A percentile compares a stretch with the other conserved stretches of the same genome.
phyloP scores from a whole-genome alignment of 75 land plant species.

The Pinus albicaulis region DNA sequence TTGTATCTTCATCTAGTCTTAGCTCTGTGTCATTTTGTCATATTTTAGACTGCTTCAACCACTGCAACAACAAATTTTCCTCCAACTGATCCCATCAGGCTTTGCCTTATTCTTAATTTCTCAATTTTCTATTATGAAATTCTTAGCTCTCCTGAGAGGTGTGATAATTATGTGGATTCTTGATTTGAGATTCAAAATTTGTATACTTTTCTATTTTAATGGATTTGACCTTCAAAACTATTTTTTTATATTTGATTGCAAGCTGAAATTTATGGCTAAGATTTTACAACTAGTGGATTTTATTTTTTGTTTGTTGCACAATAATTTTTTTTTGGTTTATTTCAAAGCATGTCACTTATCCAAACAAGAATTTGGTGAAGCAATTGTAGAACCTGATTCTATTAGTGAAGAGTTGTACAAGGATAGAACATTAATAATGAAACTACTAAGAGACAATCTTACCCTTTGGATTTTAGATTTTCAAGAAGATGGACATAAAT shows the following conservation, averaged over 20 bases:
- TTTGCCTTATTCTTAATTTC: conserved; percentile 66
- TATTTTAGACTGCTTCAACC: conserved; percentile 48
- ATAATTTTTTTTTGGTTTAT: not conserved
- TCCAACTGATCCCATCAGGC: conserved; percentile 69
- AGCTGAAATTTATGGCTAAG: too few relatives aligned
- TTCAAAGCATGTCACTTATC: conserved; percentile 95
- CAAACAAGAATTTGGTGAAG: conserved; percentile 97
- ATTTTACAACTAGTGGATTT: not conserved
- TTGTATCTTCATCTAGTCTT: not conserved
- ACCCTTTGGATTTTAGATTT: conserved; percentile 98
- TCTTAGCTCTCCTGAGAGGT: conserved; percentile 65
- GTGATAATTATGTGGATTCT: not conserved
- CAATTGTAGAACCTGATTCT: conserved; percentile 92
- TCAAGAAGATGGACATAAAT: conserved; percentile 87
- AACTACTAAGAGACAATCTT: conserved; percentile 90
- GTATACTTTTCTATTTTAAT: too few relatives aligned
- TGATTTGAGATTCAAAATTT: too few relatives aligned
- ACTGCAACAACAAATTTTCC: conserved; percentile 58
- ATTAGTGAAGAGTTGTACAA: conserved; percentile 96
- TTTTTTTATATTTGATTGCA: too few relatives aligned
- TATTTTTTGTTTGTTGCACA: not conserved
- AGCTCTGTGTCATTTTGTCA: not conserved
- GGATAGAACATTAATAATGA: conserved; percentile 96
- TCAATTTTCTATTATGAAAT: conserved; percentile 79
- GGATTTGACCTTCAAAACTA: too few relatives aligned